These are phyloP conservation scores for Aspergillus sp. DNA, from an alignment of 2,329 filamentous ascomycete species.

Conservation along the genomic window DNA sequence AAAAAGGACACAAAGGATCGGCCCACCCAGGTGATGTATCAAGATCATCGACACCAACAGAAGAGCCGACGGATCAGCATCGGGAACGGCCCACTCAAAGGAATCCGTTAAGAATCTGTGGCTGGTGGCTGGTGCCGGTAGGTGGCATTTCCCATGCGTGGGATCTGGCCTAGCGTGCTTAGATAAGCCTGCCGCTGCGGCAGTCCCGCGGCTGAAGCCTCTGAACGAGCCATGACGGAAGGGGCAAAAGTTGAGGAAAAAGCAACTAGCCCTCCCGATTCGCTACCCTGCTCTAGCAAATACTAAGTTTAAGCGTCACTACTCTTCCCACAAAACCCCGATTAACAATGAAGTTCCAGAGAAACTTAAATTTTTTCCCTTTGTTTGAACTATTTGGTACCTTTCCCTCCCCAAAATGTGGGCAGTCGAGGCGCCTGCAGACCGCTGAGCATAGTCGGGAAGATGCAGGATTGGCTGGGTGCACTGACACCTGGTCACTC, in stretches of 20 bases:
- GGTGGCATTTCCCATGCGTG: constrained; percentile 6
- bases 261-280: background rate
- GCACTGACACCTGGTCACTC: constrained; percentile 14
- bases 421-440: constrained; percentile 15
- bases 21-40: constrained; percentile 28
- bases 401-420: background rate
- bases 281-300: background rate
- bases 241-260: constrained; percentile 11
- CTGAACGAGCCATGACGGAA: constrained; percentile 23
- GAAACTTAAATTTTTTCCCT: background rate
- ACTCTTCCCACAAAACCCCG: background rate
- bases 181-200: constrained; percentile 15
- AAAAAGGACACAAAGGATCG: constrained; percentile 19
- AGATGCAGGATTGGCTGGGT: constrained; percentile 21
- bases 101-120: constrained; percentile 26
- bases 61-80: constrained; percentile 28
- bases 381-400: background rate
- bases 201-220: constrained; percentile 11
- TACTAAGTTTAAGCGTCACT: background rate
- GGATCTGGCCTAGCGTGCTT: constrained; percentile 15
- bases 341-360: background rate
- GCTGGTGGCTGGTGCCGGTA: constrained; percentile 14
- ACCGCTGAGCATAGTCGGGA: constrained; percentile 18
- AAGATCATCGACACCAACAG: constrained; percentile 26
- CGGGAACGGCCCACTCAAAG: constrained; percentile 25